Base-by-base conservation (phyloP, 192 early-diverging fungal genomes). In the Podila minutissima region DNA sequence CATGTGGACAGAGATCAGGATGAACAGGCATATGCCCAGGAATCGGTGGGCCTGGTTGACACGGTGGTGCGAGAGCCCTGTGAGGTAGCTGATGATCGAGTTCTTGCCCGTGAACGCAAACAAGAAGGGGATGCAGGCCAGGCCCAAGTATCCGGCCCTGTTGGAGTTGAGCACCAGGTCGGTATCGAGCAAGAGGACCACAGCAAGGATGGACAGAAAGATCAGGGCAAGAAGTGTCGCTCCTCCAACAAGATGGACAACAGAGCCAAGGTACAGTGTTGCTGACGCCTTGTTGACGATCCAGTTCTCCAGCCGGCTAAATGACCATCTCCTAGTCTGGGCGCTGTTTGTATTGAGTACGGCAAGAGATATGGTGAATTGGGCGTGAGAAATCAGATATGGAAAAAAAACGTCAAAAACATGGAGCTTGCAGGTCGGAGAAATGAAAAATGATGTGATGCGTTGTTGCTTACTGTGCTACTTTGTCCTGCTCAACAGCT, bases 101-200 rank as follows among this genome's bases (percentile, higher is more conserved):
- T 84, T 84, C 57, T 88, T 88, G 55, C 85, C 85, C 2, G 87
- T 77, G 8, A 84, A 84, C 1, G 83, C 85, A 66, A 88, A 75
- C 15, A 85, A 60, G 71, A 88, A 88, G 1, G 87, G 85, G 17
- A 88, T 83, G 31, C 84, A 82, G 15, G 85, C 50, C 4, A 88
- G 67, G 0, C 69, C 75, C 19, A 88, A 55, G 58, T 84, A 88
- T 9, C 87, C 87, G 4, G 87, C 87, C 10, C 87, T 71, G 67
- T 88, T 85, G 0, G 87, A 86, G 48, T 88, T 88, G 35, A 85
- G 46, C 31, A 62, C 26, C 2, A 88, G 75, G 28, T 86, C 82
- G 12, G 53, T 77, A 26, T 85, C 66, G 19, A 74, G 46, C 9
- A 85, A 60, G 5, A 86, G 55, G 10, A 87, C 55, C 10, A 82